A percentile compares a stretch with the other conserved stretches of the same genome.
phyloP scores from a whole-genome alignment of 441 rosid genomes.

The Croton setiger region DNA sequence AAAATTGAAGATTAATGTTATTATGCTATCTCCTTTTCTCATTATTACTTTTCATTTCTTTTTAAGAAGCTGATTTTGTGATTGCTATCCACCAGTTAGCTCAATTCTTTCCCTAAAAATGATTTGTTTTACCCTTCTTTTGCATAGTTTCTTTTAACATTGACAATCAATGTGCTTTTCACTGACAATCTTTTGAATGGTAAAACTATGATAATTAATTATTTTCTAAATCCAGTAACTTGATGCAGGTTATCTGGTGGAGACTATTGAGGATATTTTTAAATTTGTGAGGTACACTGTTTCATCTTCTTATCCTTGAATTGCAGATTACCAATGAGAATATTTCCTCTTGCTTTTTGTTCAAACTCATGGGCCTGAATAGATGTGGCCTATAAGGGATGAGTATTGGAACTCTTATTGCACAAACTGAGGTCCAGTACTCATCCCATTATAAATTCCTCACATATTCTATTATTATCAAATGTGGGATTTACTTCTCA shows the following conservation, averaged over 20 bases:
- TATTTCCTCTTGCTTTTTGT: neutral
- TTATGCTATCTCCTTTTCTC: neutral
- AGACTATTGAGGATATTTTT: slow-evolving; percentile 35
- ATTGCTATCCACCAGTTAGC: neutral
- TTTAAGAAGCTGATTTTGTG: slow-evolving; percentile 3
- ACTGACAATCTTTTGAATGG: neutral
- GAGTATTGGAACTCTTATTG: no score
- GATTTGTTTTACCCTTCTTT: neutral
- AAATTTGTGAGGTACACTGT: slow-evolving; percentile 33
- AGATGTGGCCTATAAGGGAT: no score
- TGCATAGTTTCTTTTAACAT: neutral
- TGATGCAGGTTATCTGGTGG: slow-evolving; percentile 40
- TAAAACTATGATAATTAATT: neutral
- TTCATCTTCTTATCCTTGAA: neutral
- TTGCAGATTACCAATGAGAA: slow-evolving; percentile 2
- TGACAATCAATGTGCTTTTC: neutral
- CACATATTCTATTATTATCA: no score
- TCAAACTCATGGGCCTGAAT: no score
- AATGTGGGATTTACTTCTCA: no score
- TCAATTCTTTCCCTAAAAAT: neutral
- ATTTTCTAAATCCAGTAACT: slow-evolving; percentile 18
- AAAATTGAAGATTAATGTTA: neutral
- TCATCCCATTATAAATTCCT: no score
- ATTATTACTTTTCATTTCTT: neutral
- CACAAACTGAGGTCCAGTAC: no score